Base-by-base conservation (phyloP, 805 yeast species). In the Millerago galiae region DNA sequence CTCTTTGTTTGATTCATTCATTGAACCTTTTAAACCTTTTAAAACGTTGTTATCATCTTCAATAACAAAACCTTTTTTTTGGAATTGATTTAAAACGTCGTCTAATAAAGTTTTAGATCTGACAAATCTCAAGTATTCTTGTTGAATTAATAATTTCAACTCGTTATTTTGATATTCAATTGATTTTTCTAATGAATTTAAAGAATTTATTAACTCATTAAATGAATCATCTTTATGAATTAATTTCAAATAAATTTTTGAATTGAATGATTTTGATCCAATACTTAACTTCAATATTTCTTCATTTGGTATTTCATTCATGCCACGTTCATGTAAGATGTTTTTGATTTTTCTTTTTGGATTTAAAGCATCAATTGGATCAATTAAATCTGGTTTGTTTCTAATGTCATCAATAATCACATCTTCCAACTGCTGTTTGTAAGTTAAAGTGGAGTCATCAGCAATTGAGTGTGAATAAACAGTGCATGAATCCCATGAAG, bases 61-160 rank as follows among this genome's bases (percentile, higher is more conserved):
- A 3, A 51, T 50, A 28, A 46, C 50, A 13, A 58, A 44, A 6
- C 70, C 71, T 14, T 65, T 55, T n/a, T 55, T 53, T 26, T 69
- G 63, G 50, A 81, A 77, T 48, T 76, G 79, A 16, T 60, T 65
- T 46, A 78, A 73, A 4, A 82, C 78, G 24, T 71, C 70, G 54
- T 83, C 90, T 30, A 84, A 61, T 4, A 76, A 66, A 18, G 81
- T 74, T 53, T 84, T 84, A 24, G 81, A 71, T 47, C 73, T 74
- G 27, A 84, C 85, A 48, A 81, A 83, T 50, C 72, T 70, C 41
- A 76, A 73, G 50, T 78, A 81, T 54, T 83, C 85, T 12, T 69
- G 61, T 49, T 77, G 77, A 13, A 82, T 77, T 34, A 80, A 58
- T 13, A 56, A 52, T 44, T 74, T 71, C 52, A 81, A 58, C 15